A percentile compares a stretch with the other conserved stretches of the same genome.
These are phyloP conservation scores for Macrophomina phaseolina DNA, from an alignment of 2,329 filamentous ascomycete species.

Conservation along the genomic window DNA sequence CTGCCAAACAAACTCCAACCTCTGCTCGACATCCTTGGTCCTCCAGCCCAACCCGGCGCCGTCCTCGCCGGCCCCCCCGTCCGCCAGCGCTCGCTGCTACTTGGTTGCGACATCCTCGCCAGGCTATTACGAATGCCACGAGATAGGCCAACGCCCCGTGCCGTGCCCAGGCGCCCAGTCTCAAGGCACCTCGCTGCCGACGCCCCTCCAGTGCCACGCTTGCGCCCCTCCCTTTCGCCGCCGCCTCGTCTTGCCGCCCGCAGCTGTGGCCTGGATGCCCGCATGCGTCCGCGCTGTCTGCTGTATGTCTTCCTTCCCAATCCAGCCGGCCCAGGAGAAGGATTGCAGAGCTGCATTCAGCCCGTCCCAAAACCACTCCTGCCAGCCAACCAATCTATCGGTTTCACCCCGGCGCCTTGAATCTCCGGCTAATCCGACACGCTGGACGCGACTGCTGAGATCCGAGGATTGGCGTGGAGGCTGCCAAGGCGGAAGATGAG, in stretches of 20 bases:
- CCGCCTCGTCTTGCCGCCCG: neutral
- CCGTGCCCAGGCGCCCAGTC: conserved; percentile 13
- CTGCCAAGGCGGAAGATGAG: conserved; percentile 7
- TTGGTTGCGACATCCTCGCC: neutral
- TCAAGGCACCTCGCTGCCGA: neutral
- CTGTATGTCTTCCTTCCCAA: neutral
- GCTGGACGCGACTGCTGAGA: conserved; percentile 6
- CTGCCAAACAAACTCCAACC: conserved; percentile 12
- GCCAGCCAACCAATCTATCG: conserved; percentile 1
- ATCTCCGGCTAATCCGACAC: conserved; percentile 15
- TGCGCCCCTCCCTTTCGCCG: neutral
- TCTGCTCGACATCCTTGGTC: neutral
- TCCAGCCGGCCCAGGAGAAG: neutral
- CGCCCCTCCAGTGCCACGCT: neutral
- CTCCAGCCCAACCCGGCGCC: neutral
- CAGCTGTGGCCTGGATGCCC: neutral
- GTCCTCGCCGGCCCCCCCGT: neutral
- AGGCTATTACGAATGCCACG: conserved; percentile 13
- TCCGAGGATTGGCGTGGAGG: neutral
- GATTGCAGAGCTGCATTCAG: neutral
- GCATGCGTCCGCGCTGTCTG: neutral
- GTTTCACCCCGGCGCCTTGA: neutral
- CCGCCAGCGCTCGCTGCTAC: neutral
- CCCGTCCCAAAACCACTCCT: neutral
- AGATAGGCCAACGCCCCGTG: conserved; percentile 7